Conservation (phyloP, 2,329 filamentous ascomycete species). For the Microthyrium microscopicum region DNA sequence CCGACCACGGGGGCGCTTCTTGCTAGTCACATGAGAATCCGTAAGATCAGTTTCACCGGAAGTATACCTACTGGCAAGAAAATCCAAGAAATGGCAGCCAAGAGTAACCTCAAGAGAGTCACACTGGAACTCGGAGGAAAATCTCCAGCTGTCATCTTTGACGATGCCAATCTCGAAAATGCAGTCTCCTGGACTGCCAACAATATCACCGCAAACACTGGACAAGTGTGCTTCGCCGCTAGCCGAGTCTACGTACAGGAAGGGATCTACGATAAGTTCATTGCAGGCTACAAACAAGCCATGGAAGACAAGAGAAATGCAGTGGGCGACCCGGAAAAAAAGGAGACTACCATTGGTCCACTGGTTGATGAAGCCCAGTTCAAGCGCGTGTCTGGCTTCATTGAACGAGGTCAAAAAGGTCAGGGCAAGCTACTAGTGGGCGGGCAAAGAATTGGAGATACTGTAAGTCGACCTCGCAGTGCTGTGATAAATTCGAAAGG, state of each 20-base stretch:
- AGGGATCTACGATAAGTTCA: slow-evolving; percentile 21
- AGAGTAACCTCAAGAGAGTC: slow-evolving; percentile 26
- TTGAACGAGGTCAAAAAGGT: slow-evolving; percentile 9
- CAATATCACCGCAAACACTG: slow-evolving; percentile 21
- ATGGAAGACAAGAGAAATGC: slow-evolving; percentile 17
- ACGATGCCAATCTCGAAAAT: slow-evolving; percentile 27
- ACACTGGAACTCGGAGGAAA: slow-evolving; percentile 29
- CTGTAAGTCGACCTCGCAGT: too few relatives aligned
- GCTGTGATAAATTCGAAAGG: not conserved
- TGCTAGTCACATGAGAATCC: slow-evolving; percentile 22
- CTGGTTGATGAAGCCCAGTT: slow-evolving; percentile 9
- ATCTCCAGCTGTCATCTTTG: slow-evolving; percentile 26
- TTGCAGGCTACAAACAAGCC: slow-evolving; percentile 18
- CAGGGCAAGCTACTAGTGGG: slow-evolving; percentile 9
- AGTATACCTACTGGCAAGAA: slow-evolving; percentile 21
- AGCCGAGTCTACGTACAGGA: slow-evolving; percentile 23
- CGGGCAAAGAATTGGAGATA: slow-evolving; percentile 7
- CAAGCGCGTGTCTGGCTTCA: slow-evolving; percentile 9
- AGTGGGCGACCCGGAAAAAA: slow-evolving; percentile 16
- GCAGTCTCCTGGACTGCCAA: slow-evolving; percentile 20
- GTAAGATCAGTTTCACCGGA: slow-evolving; percentile 27
- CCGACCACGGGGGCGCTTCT: slow-evolving; percentile 21
- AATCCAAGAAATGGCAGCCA: slow-evolving; percentile 24
- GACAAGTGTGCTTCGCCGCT: slow-evolving; percentile 22
- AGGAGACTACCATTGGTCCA: slow-evolving; percentile 18